Base-by-base conservation (phyloP, 208 protist genomes). In the Leishmania lainsoni region DNA sequence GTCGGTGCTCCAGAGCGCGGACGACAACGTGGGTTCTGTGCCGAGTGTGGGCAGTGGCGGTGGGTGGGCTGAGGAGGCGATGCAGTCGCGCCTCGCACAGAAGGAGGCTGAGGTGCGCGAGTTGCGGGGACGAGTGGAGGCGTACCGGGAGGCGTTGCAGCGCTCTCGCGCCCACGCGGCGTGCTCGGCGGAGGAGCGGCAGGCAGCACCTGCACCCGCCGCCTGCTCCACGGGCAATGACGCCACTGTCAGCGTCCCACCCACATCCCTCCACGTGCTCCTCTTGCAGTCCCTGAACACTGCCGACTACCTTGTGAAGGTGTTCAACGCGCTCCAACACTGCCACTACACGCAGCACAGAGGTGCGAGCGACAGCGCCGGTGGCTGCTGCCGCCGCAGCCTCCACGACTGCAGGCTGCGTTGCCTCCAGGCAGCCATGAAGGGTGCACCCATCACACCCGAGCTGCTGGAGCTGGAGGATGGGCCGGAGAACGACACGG, bases 301-400 rank as follows among this genome's bases (percentile, higher is more conserved):
- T 8, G 81, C 84, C 9, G 87, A 88, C 65, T 97, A 91, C 63
- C 81, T 97, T 26, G 89, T 92, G 22, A 93, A 93, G 81, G 93
- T 95, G 8, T 88, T 91, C 74, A 95, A 94, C 80, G 92, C 93
- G 0, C 29, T 91, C 2, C 74, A 92, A 51, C 93, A 97, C 83
- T 94, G 91, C 73, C 74, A 85, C 42, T 26, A 49, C 51, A 72
- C 61, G 1, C 86, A 75, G 1, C 90, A 91, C 78, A 39, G 59
- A 1, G 63, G 9, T 66, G 49, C 35, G 39, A 42, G 70, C 45
- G 75, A 45, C 72, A 51, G 69, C 69, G 66, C 39, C n/a, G 14
- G 52, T 22, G 51, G 45, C 32, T 72, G 73, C 51, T 94, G 93
- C 77, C 76, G 86, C 0, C 87, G 85, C 58, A 68, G 75, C 49